These are phyloP conservation scores for Peziza echinospora DNA, from an alignment of 495 filamentous ascomycete species.

Conservation along the genomic window DNA sequence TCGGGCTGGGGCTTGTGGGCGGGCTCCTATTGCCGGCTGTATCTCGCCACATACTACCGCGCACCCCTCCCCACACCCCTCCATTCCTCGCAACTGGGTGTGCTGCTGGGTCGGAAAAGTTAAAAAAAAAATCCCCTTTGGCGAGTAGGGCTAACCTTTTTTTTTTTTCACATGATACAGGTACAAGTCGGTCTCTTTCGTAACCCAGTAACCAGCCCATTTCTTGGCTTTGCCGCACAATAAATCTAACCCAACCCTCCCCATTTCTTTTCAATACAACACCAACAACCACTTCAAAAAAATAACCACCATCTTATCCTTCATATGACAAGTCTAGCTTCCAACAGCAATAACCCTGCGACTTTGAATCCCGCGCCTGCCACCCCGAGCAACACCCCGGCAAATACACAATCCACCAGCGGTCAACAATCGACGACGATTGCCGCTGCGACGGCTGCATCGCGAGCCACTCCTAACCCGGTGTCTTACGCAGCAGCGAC, in stretches of 20 bases:
- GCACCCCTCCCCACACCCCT: too few species aligned
- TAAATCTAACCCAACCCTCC: background rate
- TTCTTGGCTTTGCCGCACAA: background rate
- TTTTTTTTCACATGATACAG: conserved; percentile 8
- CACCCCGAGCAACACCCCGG: conserved; percentile 12
- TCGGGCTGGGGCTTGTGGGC: too few species aligned
- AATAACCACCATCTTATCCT: conserved; percentile 13
- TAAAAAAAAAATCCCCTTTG: conserved; percentile 9
- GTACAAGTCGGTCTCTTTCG: conserved; percentile 1
- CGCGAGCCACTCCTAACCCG: conserved; percentile 17
- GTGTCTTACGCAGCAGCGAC: conserved; percentile 18
- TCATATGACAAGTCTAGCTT: conserved; percentile 21
- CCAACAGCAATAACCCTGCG: conserved; percentile 15
- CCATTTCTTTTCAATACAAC: background rate
- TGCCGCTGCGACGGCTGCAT: conserved; percentile 20
- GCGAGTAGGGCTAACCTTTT: conserved; percentile 1
- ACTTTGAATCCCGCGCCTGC: conserved; percentile 14
- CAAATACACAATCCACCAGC: conserved; percentile 18
- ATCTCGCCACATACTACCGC: too few species aligned
- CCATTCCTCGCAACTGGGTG: too few species aligned
- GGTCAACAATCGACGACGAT: conserved; percentile 17
- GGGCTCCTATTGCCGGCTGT: too few species aligned
- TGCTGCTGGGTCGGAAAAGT: background rate
- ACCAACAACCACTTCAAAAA: conserved; percentile 9
- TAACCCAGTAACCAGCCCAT: too few species aligned